phyloP scores from a whole-genome alignment of 306 rosid species.

The Hippophae tibetana region DNA sequence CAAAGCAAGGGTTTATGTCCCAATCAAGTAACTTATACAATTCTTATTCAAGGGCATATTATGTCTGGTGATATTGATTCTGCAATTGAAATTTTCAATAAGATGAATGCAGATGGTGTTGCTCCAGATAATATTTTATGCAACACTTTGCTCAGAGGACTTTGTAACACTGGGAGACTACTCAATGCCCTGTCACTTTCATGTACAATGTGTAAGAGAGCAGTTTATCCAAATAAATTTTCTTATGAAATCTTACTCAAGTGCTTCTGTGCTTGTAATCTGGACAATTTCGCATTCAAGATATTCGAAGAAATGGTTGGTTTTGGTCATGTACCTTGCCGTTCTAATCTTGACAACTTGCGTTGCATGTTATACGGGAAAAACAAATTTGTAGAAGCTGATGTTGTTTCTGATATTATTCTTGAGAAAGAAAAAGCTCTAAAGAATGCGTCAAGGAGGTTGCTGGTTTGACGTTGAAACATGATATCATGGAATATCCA shows the following conservation, averaged over 20 bases:
- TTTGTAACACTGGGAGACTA: constrained; percentile 22
- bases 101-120: constrained; percentile 31
- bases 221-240: constrained; percentile 13
- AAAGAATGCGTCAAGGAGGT: constrained; percentile 4
- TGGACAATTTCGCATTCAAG: constrained; percentile 16
- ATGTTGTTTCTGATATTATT: constrained; percentile 3
- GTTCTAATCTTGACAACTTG: constrained; percentile 1
- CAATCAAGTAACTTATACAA: constrained; percentile 34
- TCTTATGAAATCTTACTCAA: constrained; percentile 18
- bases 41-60: constrained; percentile 33
- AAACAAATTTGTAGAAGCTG: constrained; percentile 9
- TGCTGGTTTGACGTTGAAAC: neutral
- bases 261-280: constrained; percentile 14
- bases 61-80: constrained; percentile 26
- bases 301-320: constrained; percentile 28
- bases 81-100: constrained; percentile 31
- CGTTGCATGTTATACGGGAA: constrained; percentile 4
- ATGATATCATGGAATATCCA: neutral
- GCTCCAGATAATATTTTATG: constrained; percentile 28
- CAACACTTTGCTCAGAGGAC: constrained; percentile 32
- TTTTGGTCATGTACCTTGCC: constrained; percentile 6
- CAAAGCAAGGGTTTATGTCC: constrained; percentile 35
- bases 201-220: constrained; percentile 27
- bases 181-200: constrained; percentile 27
- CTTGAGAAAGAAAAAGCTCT: constrained; percentile 9